These are phyloP conservation scores for Neopestalotiopsis sp. DNA, from an alignment of 2,329 filamentous ascomycete species.

Conservation along the genomic window DNA sequence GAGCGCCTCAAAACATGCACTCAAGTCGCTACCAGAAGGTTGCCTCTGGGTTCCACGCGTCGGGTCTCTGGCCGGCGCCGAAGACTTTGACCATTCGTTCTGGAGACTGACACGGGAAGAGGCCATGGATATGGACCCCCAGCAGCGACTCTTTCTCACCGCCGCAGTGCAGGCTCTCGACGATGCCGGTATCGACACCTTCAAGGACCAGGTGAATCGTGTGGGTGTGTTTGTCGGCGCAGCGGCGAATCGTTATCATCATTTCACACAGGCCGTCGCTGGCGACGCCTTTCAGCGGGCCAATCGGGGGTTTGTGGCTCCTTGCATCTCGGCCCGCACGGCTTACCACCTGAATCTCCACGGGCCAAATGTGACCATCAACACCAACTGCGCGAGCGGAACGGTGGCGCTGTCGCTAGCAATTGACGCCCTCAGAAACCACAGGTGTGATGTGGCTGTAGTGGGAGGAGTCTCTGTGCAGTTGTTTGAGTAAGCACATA, in stretches of 20 bases:
- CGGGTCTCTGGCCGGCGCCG: neutral
- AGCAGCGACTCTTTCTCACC: neutral
- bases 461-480: slow-evolving; percentile 3
- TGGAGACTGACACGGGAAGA: neutral
- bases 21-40: neutral
- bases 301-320: neutral
- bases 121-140: slow-evolving; percentile 1
- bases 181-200: neutral
- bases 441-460: neutral
- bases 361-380: neutral
- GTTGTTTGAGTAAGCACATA: slow-evolving; percentile 1
- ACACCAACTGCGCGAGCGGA: neutral
- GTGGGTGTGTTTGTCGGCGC: neutral
- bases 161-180: slow-evolving; percentile 1
- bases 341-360: neutral
- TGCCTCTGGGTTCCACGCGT: neutral
- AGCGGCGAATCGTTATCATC: neutral
- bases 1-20: neutral
- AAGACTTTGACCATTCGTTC: neutral
- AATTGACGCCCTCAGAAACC: neutral
- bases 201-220: neutral
- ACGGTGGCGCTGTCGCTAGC: slow-evolving; percentile 1
- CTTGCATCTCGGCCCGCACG: neutral
- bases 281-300: neutral
- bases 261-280: neutral